phyloP scores from a whole-genome alignment of 257 asterid genomes.

The Haberlea rhodopensis region DNA sequence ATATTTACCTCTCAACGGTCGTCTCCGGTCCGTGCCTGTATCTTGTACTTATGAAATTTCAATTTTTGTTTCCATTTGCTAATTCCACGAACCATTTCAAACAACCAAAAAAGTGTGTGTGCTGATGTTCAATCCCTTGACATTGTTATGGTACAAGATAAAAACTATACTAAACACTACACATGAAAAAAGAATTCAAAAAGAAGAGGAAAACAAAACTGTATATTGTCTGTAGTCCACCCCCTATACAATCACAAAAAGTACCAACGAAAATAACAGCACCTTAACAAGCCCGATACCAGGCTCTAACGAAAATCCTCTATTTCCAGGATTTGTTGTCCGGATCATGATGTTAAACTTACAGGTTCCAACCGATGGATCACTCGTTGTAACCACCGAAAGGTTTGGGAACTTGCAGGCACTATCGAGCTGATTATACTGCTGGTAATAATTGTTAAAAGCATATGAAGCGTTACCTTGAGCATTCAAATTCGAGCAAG shows the following conservation, averaged over 20 bases:
- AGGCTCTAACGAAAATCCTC: constrained; percentile 32
- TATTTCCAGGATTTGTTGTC: constrained; percentile 21
- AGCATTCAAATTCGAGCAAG: constrained; percentile 50
- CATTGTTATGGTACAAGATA: background rate
- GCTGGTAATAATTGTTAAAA: constrained; percentile 70
- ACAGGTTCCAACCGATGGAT: constrained; percentile 67
- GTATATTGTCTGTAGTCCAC: background rate
- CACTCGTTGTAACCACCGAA: constrained; percentile 42
- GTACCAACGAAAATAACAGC: constrained; percentile 30
- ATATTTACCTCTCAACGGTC: too few relatives aligned
- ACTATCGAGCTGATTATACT: constrained; percentile 42
- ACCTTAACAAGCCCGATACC: constrained; percentile 26
- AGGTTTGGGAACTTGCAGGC: constrained; percentile 72
- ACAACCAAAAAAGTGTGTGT: too few relatives aligned
- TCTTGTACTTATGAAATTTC: too few relatives aligned
- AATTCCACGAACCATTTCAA: too few relatives aligned
- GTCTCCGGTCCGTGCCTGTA: too few relatives aligned
- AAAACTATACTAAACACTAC: background rate
- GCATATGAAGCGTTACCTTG: constrained; percentile 59
- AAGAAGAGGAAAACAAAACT: too few relatives aligned
- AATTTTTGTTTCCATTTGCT: too few relatives aligned
- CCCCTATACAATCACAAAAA: constrained; percentile 28
- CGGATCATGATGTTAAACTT: constrained; percentile 60
- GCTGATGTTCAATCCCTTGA: background rate
- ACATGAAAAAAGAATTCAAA: too few relatives aligned